Conservation (phyloP, 164 flowering plant species). For the Paratinospora sagittata region DNA sequence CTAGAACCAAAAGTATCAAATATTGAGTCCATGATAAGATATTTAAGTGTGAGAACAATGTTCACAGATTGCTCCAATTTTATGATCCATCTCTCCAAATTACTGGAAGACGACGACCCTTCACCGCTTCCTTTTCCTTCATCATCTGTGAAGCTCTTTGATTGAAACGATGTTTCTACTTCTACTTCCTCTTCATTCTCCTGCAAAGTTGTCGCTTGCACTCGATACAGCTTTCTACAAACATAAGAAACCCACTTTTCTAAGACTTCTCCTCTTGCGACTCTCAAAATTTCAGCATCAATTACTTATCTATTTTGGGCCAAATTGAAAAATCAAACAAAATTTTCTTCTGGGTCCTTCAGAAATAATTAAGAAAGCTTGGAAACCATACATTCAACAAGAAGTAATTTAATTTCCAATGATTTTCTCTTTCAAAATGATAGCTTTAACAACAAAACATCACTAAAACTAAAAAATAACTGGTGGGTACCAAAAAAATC, state of each 20-base stretch:
- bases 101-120: conserved; percentile 27
- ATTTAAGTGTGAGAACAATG: conserved; percentile 62
- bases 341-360: neutral
- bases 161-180: conserved; percentile 47
- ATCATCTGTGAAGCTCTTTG: conserved; percentile 33
- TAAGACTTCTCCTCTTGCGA: neutral
- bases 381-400: neutral
- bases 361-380: neutral
- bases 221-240: conserved; percentile 31
- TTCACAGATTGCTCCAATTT: conserved; percentile 74
- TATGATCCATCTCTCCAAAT: conserved; percentile 53
- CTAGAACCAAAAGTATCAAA: neutral
- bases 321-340: neutral
- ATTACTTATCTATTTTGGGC: neutral
- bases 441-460: neutral
- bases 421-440: neutral
- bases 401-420: neutral
- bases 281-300: neutral
- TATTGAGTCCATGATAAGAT: neutral
- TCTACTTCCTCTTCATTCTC: conserved; percentile 62
- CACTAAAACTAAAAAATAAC: neutral
- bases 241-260: neutral
- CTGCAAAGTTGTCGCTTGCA: conserved; percentile 53
- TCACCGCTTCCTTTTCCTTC: conserved; percentile 20
- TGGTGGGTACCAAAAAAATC: neutral